Conservation (phyloP, 164 flowering plant species). For the Santalum album region DNA sequence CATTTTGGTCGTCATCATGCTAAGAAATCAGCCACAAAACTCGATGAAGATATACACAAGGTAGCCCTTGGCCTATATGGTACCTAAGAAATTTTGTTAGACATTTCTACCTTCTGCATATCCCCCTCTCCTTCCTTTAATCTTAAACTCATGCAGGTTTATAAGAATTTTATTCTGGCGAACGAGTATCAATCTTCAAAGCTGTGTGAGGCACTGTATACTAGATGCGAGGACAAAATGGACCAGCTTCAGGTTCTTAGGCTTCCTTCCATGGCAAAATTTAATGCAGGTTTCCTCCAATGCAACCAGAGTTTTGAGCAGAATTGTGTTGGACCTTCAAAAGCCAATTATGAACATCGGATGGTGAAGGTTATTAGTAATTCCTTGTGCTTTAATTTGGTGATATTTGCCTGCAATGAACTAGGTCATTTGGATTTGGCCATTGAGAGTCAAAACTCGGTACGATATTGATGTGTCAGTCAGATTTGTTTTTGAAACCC, state of each 20-base stretch:
- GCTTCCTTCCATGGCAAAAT: constrained; percentile 99
- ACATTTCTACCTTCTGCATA: too few species aligned
- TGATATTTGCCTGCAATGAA: not conserved
- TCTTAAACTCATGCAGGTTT: constrained; percentile 39
- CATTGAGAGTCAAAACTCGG: too few species aligned
- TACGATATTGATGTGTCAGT: too few species aligned
- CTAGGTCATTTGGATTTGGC: not conserved
- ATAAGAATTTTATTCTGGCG: constrained; percentile 58
- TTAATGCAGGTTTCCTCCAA: constrained; percentile 84
- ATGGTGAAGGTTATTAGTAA: constrained; percentile 74
- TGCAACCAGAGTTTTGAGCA: constrained; percentile 89
- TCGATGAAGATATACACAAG: constrained; percentile 70
- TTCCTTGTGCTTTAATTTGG: not conserved
- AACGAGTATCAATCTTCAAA: constrained; percentile 85
- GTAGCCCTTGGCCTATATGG: constrained; percentile 22
- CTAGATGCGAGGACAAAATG: constrained; percentile 87
- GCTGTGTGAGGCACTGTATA: constrained; percentile 83
- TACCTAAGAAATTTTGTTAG: too few species aligned
- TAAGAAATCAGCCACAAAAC: constrained; percentile 51
- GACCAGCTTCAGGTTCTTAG: constrained; percentile 92
- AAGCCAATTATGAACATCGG: constrained; percentile 67
- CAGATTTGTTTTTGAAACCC: too few species aligned
- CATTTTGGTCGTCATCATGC: constrained; percentile 98
- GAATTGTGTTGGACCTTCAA: constrained; percentile 95
- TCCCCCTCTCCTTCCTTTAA: too few species aligned